phyloP scores from a whole-genome alignment of 2,329 filamentous ascomycete genomes.

The Anthostomella pinea region DNA sequence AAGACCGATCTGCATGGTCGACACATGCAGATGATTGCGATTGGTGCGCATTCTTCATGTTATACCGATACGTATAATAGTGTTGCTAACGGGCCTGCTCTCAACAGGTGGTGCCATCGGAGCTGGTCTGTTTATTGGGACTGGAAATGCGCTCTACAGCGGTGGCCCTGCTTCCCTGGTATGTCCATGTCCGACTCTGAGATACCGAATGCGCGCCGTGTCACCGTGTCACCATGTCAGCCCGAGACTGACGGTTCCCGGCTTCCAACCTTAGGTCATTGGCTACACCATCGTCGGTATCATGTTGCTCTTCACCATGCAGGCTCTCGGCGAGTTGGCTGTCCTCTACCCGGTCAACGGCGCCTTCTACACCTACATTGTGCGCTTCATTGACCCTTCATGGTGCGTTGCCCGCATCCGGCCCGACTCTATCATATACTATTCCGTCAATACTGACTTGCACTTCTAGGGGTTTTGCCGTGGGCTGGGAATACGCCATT shows the following conservation, averaged over 20 bases:
- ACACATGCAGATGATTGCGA: conserved; percentile 48
- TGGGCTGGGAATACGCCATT: conserved; percentile 53
- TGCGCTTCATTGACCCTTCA: conserved; percentile 59
- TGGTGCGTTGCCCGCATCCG: conserved; percentile 35
- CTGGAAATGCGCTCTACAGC: conserved; percentile 55
- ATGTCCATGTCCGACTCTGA: conserved; percentile 16
- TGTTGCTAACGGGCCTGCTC: neutral
- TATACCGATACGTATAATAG: neutral
- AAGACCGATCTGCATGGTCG: conserved; percentile 36
- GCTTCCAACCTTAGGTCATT: conserved; percentile 33
- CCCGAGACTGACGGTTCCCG: neutral
- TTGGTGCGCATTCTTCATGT: conserved; percentile 31
- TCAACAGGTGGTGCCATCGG: conserved; percentile 41
- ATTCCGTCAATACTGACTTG: neutral
- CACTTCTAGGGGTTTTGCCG: conserved; percentile 44
- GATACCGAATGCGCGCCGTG: neutral
- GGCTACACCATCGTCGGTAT: conserved; percentile 54
- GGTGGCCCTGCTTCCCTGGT: conserved; percentile 55
- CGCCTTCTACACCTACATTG: conserved; percentile 60
- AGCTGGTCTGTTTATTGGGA: conserved; percentile 67
- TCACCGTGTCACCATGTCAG: neutral
- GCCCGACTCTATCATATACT: too few relatives aligned
- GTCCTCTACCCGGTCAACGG: conserved; percentile 60
- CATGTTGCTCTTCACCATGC: conserved; percentile 58
- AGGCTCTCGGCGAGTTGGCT: conserved; percentile 59